phyloP scores from a whole-genome alignment of 2,329 filamentous ascomycete genomes.

The Fusarium lyarnte region DNA sequence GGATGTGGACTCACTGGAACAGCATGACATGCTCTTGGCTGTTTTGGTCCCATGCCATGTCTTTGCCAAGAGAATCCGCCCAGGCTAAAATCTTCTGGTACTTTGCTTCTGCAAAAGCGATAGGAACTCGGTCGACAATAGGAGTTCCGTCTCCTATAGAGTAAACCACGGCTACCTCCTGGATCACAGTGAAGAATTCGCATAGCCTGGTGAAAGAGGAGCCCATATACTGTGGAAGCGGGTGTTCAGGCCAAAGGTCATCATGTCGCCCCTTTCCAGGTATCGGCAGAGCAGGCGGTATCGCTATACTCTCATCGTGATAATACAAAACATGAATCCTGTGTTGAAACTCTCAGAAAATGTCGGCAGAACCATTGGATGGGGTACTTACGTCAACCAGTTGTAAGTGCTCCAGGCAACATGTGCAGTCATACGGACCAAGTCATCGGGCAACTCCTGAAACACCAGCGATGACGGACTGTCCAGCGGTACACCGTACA shows the following conservation, averaged over 20 bases:
- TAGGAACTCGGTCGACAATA: background rate
- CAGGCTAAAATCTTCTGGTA: background rate
- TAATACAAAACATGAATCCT: background rate
- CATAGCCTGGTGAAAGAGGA: background rate
- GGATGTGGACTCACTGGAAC: background rate
- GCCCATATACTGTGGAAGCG: background rate
- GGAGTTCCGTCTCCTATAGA: accelerated
- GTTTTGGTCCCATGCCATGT: background rate
- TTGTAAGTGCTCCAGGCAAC: background rate
- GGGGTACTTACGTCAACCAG: background rate
- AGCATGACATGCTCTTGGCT: background rate
- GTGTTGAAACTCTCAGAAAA: background rate
- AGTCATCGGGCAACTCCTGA: background rate
- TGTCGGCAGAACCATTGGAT: too few species aligned
- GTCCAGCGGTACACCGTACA: background rate
- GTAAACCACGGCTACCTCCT: background rate
- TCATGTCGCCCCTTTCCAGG: background rate
- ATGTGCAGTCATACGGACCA: background rate
- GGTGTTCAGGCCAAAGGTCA: background rate
- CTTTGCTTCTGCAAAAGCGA: background rate
- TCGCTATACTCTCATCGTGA: background rate
- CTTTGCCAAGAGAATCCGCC: background rate
- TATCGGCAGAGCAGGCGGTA: background rate
- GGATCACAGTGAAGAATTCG: background rate
- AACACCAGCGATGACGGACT: background rate